Conservation (phyloP, 2,329 filamentous ascomycete genomes). For the Plenodomus lindquistii region DNA sequence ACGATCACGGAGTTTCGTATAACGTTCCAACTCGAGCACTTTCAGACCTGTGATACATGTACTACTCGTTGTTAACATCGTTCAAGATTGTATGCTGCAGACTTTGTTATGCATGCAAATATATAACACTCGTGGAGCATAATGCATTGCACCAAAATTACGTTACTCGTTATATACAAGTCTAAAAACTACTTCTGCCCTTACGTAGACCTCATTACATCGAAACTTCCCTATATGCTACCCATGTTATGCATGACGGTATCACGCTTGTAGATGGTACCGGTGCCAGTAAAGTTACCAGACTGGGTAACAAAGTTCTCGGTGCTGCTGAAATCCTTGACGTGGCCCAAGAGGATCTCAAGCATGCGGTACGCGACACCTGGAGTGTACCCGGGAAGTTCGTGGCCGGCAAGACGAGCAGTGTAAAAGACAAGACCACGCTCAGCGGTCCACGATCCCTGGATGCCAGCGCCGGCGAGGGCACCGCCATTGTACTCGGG, state of each 20-base stretch:
- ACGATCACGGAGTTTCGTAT: too few relatives aligned
- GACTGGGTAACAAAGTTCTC: slow-evolving; percentile 42
- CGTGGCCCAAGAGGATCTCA: slow-evolving; percentile 48
- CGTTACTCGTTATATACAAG: neutral
- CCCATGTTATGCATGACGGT: neutral
- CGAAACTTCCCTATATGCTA: neutral
- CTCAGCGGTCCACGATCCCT: slow-evolving; percentile 49
- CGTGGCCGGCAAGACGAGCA: slow-evolving; percentile 48
- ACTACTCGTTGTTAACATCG: too few relatives aligned
- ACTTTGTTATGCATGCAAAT: too few relatives aligned
- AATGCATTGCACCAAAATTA: neutral
- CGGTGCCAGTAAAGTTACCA: slow-evolving; percentile 37
- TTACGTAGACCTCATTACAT: neutral
- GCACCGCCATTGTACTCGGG: slow-evolving; percentile 46
- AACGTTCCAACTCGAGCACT: too few relatives aligned
- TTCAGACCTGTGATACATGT: too few relatives aligned
- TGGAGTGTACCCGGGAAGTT: slow-evolving; percentile 50
- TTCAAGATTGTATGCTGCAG: too few relatives aligned
- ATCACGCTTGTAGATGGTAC: slow-evolving; percentile 28
- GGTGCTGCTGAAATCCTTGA: slow-evolving; percentile 42
- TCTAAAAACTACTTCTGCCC: neutral
- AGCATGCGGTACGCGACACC: slow-evolving; percentile 49
- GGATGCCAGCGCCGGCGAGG: slow-evolving; percentile 46
- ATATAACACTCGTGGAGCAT: neutral
- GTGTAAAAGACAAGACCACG: slow-evolving; percentile 53